Conservation (phyloP, 1,139 yeast genomes). For the Taphrina populina region DNA sequence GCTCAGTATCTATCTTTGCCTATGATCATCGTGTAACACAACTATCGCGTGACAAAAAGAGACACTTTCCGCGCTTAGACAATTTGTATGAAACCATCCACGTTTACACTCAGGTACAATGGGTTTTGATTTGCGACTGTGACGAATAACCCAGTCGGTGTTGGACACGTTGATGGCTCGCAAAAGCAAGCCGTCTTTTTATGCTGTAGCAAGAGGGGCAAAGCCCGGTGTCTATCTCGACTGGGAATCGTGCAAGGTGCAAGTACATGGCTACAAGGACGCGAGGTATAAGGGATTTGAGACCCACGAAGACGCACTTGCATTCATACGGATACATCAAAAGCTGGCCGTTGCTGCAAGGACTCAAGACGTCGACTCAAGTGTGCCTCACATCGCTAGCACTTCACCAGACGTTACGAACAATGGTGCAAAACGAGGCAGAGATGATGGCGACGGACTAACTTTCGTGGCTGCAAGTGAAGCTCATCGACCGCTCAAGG, state of each 20-base stretch:
- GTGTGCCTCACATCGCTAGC: too few relatives aligned
- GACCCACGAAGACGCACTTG: constrained; percentile 7
- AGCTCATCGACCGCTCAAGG: not conserved
- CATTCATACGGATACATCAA: constrained; percentile 1
- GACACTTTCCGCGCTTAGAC: too few relatives aligned
- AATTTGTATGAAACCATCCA: too few relatives aligned
- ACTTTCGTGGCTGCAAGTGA: not conserved
- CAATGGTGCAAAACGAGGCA: not conserved
- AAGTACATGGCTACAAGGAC: constrained; percentile 51
- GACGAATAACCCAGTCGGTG: not conserved
- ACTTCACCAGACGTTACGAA: constrained; percentile 1
- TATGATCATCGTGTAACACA: too few relatives aligned
- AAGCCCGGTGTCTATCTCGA: constrained; percentile 34
- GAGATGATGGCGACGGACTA: not conserved
- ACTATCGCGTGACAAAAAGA: too few relatives aligned
- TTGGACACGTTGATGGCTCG: constrained; percentile 14
- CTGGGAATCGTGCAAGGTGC: constrained; percentile 41
- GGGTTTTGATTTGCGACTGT: too few relatives aligned
- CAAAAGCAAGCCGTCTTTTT: constrained; percentile 1
- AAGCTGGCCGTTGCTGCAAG: not conserved
- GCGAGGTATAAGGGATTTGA: constrained; percentile 30
- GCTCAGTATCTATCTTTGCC: too few relatives aligned
- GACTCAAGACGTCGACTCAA: too few relatives aligned
- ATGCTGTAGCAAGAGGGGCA: constrained; percentile 36
- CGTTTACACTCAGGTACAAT: too few relatives aligned